phyloP scores from a whole-genome alignment of 495 filamentous ascomycete species.

The Polyplosphaeria fusca region DNA sequence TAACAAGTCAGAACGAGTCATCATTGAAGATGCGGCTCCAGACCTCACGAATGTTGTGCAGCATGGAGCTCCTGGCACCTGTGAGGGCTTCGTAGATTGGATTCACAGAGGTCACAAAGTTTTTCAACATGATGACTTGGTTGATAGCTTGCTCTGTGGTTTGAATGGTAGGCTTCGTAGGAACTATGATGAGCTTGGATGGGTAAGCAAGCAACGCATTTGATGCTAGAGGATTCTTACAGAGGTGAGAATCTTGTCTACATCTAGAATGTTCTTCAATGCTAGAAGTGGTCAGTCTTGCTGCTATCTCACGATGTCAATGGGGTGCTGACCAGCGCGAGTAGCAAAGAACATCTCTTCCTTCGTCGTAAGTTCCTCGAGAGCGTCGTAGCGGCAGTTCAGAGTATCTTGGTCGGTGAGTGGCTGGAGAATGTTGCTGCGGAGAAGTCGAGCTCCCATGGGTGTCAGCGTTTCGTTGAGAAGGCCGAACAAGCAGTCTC shows the following conservation, averaged over 20 bases:
- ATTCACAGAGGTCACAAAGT: slow-evolving; percentile 66
- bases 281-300: slow-evolving; percentile 44
- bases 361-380: slow-evolving; percentile 78
- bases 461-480: slow-evolving; percentile 82
- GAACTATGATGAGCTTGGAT: slow-evolving; percentile 63
- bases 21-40: slow-evolving; percentile 11
- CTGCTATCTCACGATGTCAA: background rate
- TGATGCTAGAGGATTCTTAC: slow-evolving; percentile 42
- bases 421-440: slow-evolving; percentile 85
- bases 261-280: slow-evolving; percentile 70
- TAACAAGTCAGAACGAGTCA: slow-evolving; percentile 30
- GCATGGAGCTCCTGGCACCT: slow-evolving; percentile 61
- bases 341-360: slow-evolving; percentile 84
- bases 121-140: slow-evolving; percentile 82
- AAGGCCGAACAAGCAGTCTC: slow-evolving; percentile 75
- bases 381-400: slow-evolving; percentile 69
- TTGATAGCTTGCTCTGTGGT: slow-evolving; percentile 77
- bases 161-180: slow-evolving; percentile 61
- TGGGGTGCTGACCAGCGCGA: slow-evolving; percentile 51
- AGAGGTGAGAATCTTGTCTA: slow-evolving; percentile 62
- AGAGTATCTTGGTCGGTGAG: slow-evolving; percentile 65
- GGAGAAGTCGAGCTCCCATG: slow-evolving; percentile 78
- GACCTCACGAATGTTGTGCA: slow-evolving; percentile 63
- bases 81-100: slow-evolving; percentile 66
- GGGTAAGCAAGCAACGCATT: background rate